Percentiles rank a stretch among this genome's conserved stretches.
phyloP scores from a whole-genome alignment of 176 grass and related monocot species.

The Carex myosuroides region DNA sequence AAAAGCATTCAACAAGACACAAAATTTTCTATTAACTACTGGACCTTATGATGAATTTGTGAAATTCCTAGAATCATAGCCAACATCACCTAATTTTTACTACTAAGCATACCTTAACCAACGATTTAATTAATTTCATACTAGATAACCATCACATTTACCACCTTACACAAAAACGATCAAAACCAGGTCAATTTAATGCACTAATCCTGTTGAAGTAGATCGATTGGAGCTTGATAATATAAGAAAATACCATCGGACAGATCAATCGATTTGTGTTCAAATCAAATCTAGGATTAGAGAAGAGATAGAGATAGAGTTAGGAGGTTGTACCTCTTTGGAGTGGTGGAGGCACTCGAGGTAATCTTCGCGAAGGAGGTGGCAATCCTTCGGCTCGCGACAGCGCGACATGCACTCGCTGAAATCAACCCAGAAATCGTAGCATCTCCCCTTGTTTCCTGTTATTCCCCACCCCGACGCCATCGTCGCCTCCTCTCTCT shows the following conservation, averaged over 20 bases:
- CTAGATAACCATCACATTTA: neutral
- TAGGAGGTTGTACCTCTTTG: slow-evolving; percentile 56
- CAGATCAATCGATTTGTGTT: neutral
- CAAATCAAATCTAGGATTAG: neutral
- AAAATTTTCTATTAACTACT: neutral
- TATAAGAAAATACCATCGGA: neutral
- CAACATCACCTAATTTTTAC: neutral
- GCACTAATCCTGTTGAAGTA: neutral
- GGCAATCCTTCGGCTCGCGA: slow-evolving; percentile 82
- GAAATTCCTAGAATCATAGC: neutral
- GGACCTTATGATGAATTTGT: neutral
- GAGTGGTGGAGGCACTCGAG: slow-evolving; percentile 96
- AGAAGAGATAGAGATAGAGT: neutral
- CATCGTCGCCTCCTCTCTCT: slow-evolving; percentile 32
- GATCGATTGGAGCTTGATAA: neutral
- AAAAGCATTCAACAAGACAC: neutral
- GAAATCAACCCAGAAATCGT: slow-evolving; percentile 99
- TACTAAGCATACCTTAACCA: neutral
- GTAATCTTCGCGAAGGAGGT: slow-evolving; percentile 95
- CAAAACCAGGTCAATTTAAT: neutral
- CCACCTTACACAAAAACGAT: neutral
- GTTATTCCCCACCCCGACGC: slow-evolving; percentile 97
- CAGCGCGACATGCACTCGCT: slow-evolving; percentile 98
- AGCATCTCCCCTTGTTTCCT: slow-evolving; percentile 96
- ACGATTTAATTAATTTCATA: neutral